Evolutionary conservation across 169 alveolate species (phyloP), one percentile per base, ranked within the genome.

Genomic region (Eimeria mitis): DNA sequence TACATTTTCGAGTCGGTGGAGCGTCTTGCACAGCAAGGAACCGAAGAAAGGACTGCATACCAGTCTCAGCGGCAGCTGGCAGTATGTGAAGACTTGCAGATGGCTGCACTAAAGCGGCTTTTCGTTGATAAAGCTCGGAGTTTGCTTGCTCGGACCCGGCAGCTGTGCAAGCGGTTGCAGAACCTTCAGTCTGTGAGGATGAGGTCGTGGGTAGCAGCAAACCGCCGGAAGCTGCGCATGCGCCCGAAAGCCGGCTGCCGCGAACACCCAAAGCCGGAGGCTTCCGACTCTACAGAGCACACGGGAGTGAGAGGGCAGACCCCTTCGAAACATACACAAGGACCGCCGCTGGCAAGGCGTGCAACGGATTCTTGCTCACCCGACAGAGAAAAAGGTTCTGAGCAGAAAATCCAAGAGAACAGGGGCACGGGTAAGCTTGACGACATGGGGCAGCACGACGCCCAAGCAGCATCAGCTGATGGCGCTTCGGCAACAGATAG

Each of bases 61-160:
- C 94, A 61, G 94, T 63, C 83, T 11, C 81, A 87, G 54, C 94
- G n/a, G 83, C 94, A 87, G 65, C 83, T 87, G 83, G 94, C 94
- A 47, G 68, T 78, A 7, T 87, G 94, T 65, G 94, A 87, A 75
- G 94, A 87, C 52, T 61, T 87, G 94, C 94, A 87, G 47, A 87
- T 87, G 94, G 94, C 94, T 52, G 94, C 94, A 11, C 81, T 87
- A 56, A 87, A 87, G 81, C 94, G 94, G 83, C 52, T 87, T 52
- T 87, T 87, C 71, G 94, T 87, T 40, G 94, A 87, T 61, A 87
- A 87, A 40, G 49, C 94, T 52, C 78, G 94, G 14, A 61, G 94
- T 78, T 68, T 87, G 16, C 83, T 87, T 40, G 68, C 94, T n/a
- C 94, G 94, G 44, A 87, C 94, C 14, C 52, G 94, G 59, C 94